Conservation (phyloP, 2,329 filamentous ascomycete genomes). For the Xylogone sp. region DNA sequence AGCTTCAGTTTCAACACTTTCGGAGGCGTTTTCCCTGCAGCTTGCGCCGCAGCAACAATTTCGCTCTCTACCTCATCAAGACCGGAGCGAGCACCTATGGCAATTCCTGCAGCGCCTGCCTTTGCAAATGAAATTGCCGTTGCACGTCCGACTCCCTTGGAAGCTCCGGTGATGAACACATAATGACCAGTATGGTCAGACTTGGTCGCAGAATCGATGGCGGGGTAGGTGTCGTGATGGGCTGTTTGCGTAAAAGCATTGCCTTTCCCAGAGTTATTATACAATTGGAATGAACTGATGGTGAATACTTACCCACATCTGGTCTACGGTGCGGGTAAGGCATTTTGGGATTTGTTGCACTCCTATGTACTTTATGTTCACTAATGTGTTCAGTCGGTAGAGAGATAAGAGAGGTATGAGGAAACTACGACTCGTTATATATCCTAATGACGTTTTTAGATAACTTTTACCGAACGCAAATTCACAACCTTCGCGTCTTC, state of each 20-base stretch:
- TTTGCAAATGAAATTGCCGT: constrained; percentile 49
- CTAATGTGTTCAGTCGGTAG: too few relatives aligned
- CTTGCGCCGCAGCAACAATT: constrained; percentile 30
- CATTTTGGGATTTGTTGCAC: too few relatives aligned
- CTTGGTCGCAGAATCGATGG: constrained; percentile 41
- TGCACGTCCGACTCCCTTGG: constrained; percentile 47
- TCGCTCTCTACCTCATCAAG: constrained; percentile 26
- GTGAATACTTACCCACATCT: too few relatives aligned
- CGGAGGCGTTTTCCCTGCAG: constrained; percentile 28
- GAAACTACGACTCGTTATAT: too few relatives aligned
- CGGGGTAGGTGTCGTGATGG: constrained; percentile 48
- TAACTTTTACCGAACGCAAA: too few relatives aligned
- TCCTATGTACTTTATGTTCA: too few relatives aligned
- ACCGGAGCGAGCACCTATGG: constrained; percentile 46
- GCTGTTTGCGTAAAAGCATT: constrained; percentile 1
- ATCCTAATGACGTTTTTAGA: too few relatives aligned
- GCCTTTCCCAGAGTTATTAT: background rate
- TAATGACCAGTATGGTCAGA: constrained; percentile 33
- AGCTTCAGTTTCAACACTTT: constrained; percentile 36
- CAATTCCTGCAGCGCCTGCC: constrained; percentile 46
- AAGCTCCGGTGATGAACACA: constrained; percentile 50
- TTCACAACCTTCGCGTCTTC: too few relatives aligned
- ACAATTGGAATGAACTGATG: too few relatives aligned
- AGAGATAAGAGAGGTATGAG: too few relatives aligned
- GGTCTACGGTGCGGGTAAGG: too few relatives aligned